Base-by-base conservation (phyloP, 768 basidiomycete genomes). In the Podaxis carcinomalis region DNA sequence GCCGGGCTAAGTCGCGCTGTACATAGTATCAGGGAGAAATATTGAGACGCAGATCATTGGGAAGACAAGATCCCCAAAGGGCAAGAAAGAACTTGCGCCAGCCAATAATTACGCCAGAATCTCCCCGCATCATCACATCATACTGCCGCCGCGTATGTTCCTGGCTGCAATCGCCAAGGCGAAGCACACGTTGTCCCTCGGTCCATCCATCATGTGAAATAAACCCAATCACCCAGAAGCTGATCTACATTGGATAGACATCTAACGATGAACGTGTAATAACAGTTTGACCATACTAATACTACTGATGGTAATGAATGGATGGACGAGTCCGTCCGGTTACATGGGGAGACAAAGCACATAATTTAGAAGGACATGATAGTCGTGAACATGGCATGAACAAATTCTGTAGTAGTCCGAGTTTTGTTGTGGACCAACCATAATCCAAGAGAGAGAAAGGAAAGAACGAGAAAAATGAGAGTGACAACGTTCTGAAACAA, bases 241-340 rank as follows among this genome's bases (percentile, higher is more conserved):
- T 52, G 27, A 25, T 39, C 40, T 44, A 19, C 25, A 42, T 51
- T 59, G 16, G 51, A 60, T 60, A 60, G 59, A 60, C 53, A 42
- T 27, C 51, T 60, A 60, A 51, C 59, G 23, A 60, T 60, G 59
- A 53, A 51, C 57, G 28, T 59, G 57, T 59, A 59, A 59, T 42
- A 59, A 59, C 57, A 59, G 25, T 51, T 39, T 55, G 54, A 55
- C 54, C 16, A 50, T 53, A 60, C 40, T 60, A 60, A 60, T 27
- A 54, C 40, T 49, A 39, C 36, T 39, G 21, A 58, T 14, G 39
- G 23, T 28, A 60, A 53, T 28, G 51, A 60, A 51, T 37, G 59
- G 51, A 53, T 10, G 51, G 59, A 60, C 59, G 28, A 27, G 5
- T 7, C 25, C 42, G 40, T 47, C 59, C 59, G 44, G 14, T 19